Evolutionary conservation across 2,329 filamentous ascomycete genomes (phyloP), one percentile per base, ranked within the genome.

Genomic region (Pseudogymnoascus sp.): DNA sequence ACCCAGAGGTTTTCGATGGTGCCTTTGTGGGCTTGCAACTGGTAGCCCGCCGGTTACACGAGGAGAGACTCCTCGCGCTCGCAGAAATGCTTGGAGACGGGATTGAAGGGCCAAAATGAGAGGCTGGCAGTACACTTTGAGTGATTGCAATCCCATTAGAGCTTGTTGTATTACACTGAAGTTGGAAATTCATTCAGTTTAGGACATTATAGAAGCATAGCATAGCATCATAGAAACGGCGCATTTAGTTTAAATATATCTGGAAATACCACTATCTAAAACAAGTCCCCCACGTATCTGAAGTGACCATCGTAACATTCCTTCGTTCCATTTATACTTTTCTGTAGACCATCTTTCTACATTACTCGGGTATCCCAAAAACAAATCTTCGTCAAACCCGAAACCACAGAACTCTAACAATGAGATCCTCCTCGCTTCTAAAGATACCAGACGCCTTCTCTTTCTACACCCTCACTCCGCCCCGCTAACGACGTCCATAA

Each of bases 1-100:
- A 66, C 5, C 71, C 72, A 1, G 68, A 70, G 61, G 64, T 67
- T n/a, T 75, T 72, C 45, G 45, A 39, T 5, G 65, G 58, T 35
- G 63, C 63, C 3, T 63, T 63, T 6, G 61, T 62, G 31, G 38
- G 43, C 6, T 37, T 63, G 19, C 60, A 66, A 35, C 16, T 66
- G 43, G 45, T 62, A 8, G 64, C 61, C 5, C 65, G 63, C 60
- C 63, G 64, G 45, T 61, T 65, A 29, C 49, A 58, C 5, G 65
- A 66, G 31, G 65, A 66, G 61, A 49, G 43, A 29, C 21, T 49
- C 0, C 43, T 49, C 43, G 43, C 43, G 6, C 43, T 49, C 14
- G 43, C 43, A 49, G 43, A 49, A 29, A 49, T 49, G 43, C 43
- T 49, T 26, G 43, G 43, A 2, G 21, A 29, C n/a, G 43, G 43